Conservation (phyloP, 495 filamentous ascomycete genomes). For the Aspergillus steynii region DNA sequence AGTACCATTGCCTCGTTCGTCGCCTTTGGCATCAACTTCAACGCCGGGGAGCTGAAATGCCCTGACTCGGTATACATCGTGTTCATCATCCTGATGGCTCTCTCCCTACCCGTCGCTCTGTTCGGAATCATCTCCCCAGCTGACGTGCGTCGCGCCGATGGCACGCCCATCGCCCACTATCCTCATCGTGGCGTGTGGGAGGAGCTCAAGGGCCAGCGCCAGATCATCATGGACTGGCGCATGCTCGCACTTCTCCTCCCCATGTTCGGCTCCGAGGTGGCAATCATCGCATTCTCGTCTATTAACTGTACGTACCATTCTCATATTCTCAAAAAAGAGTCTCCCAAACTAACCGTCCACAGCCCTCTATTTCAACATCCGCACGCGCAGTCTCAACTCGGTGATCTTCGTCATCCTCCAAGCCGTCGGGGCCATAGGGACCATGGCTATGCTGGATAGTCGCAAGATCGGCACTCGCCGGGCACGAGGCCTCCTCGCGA, state of each 20-base stretch:
- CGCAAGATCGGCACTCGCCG: neutral
- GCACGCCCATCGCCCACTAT: neutral
- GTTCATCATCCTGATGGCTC: neutral
- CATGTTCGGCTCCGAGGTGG: neutral
- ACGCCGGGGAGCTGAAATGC: neutral
- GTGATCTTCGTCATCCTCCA: neutral
- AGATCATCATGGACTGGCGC: neutral
- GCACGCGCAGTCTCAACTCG: neutral
- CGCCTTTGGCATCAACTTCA: neutral
- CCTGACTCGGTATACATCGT: neutral
- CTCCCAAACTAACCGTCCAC: neutral
- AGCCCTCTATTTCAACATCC: neutral
- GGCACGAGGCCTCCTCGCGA: neutral
- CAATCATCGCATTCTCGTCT: neutral
- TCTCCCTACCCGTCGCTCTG: neutral
- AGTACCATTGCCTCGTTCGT: neutral
- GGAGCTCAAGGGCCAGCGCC: neutral
- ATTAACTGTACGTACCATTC: neutral
- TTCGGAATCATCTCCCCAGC: neutral
- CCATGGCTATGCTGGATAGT: neutral
- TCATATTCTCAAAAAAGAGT: too few species aligned
- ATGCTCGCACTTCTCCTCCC: neutral
- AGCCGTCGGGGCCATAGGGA: neutral
- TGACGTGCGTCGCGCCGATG: neutral
- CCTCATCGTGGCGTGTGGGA: neutral